phyloP scores from a whole-genome alignment of 805 yeast genomes.

The Crinitomyces ghanaensis region DNA sequence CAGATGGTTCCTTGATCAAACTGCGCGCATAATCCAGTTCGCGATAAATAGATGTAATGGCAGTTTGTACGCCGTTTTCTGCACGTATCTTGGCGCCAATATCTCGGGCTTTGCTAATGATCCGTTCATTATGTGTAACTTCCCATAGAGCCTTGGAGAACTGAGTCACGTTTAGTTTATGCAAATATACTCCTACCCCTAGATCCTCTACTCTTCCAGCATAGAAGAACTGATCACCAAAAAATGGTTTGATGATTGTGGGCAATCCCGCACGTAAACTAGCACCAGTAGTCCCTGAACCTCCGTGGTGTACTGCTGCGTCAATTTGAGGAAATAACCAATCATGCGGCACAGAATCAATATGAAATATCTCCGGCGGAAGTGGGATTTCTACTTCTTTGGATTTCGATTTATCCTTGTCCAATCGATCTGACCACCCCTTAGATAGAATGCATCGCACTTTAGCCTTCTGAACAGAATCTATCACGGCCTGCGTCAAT shows the following conservation, averaged over 20 bases:
- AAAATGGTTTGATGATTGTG: conserved; percentile 84
- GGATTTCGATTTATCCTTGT: conserved; percentile 28
- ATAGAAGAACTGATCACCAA: conserved; percentile 92
- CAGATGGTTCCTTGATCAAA: conserved; percentile 16
- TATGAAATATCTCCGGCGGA: conserved; percentile 56
- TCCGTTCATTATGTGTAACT: conserved; percentile 53
- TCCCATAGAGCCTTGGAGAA: conserved; percentile 58
- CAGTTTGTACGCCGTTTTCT: conserved; percentile 75
- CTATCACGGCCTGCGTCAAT: conserved; percentile 64
- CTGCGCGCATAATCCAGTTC: conserved; percentile 69
- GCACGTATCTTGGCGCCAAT: conserved; percentile 50
- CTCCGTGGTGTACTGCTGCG: conserved; percentile 96
- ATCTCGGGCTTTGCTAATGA: conserved; percentile 52
- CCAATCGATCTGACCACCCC: conserved; percentile 83
- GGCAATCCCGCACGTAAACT: conserved; percentile 78
- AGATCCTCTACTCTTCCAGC: conserved; percentile 79
- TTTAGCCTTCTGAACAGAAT: conserved; percentile 69
- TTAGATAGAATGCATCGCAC: conserved; percentile 81
- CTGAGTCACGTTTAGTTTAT: conserved; percentile 51
- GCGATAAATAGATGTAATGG: conserved; percentile 66
- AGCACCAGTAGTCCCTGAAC: conserved; percentile 95
- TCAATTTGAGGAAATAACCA: conserved; percentile 86
- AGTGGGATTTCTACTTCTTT: conserved; percentile 36
- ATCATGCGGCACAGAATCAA: conserved; percentile 79
- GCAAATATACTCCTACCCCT: conserved; percentile 69